Evolutionary conservation across 352 stramenopile species (phyloP).

Genomic region (Globisporangium megalacanthum): DNA sequence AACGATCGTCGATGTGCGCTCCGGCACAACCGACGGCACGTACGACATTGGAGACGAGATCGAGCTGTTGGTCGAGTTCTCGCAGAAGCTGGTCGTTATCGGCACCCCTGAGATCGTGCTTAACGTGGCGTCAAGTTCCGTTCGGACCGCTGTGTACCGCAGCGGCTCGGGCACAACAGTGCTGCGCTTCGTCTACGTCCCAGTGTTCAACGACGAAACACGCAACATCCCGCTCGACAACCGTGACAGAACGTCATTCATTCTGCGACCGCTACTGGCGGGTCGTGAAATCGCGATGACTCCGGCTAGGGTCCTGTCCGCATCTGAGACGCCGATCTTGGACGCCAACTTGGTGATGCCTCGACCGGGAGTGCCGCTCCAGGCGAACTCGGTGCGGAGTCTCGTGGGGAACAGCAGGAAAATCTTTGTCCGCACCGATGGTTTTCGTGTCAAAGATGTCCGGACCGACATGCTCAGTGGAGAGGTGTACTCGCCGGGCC

Average conservation of each 20-base stretch:
- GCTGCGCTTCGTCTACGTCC: constrained; percentile 51
- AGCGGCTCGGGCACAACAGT: constrained; percentile 37
- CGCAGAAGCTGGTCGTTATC: constrained; percentile 35
- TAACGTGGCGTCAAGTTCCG: constrained; percentile 31
- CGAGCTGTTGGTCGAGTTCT: constrained; percentile 51
- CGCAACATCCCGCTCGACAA: constrained; percentile 37
- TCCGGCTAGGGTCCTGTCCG: constrained; percentile 33
- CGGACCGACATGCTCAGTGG: constrained; percentile 30
- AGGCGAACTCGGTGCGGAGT: constrained; percentile 44
- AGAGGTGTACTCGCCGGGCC: constrained; percentile 48
- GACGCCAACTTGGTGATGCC: constrained; percentile 44
- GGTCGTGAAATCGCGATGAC: constrained; percentile 21
- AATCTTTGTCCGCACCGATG: constrained; percentile 62
- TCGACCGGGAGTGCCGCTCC: constrained; percentile 30
- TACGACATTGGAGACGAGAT: constrained; percentile 61
- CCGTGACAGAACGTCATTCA: constrained; percentile 30
- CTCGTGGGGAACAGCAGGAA: constrained; percentile 53
- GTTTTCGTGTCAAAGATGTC: constrained; percentile 34
- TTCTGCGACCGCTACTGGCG: constrained; percentile 30
- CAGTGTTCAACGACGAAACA: constrained; percentile 36
- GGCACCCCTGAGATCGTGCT: constrained; percentile 40
- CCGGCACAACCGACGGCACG: constrained; percentile 35
- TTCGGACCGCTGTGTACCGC: constrained; percentile 40
- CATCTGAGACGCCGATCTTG: constrained; percentile 25
- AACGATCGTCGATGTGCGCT: constrained; percentile 36